Percentiles rank a stretch among this genome's conserved stretches.
phyloP scores from a whole-genome alignment of 1,284 basidiomycete species.

The Sphagnurus paluster region DNA sequence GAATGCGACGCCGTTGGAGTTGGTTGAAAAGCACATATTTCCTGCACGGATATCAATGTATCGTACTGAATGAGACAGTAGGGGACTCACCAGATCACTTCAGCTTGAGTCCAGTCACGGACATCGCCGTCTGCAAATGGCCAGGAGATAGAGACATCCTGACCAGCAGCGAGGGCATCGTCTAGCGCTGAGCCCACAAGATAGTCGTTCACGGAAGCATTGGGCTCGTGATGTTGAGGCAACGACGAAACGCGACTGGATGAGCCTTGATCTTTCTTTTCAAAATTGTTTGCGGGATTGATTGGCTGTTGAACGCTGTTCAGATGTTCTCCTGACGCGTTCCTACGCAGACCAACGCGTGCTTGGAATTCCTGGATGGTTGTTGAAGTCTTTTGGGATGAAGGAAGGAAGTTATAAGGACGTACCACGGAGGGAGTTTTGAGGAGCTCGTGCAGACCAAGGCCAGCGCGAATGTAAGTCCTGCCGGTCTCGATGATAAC shows the following conservation, averaged over 20 bases:
- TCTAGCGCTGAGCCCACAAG: slow-evolving; percentile 83
- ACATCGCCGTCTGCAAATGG: slow-evolving; percentile 81
- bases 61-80: neutral
- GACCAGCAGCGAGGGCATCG: slow-evolving; percentile 72
- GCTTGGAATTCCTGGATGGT: slow-evolving; percentile 63
- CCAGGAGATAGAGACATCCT: slow-evolving; percentile 78
- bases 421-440: slow-evolving; percentile 72
- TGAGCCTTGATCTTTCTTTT: slow-evolving; percentile 29
- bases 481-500: slow-evolving; percentile 80
- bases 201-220: slow-evolving; percentile 73
- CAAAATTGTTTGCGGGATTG: slow-evolving; percentile 1
- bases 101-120: slow-evolving; percentile 86
- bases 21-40: slow-evolving; percentile 81
- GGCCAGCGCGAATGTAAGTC: slow-evolving; percentile 71
- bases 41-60: slow-evolving; percentile 43
- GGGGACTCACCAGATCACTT: slow-evolving; percentile 80
- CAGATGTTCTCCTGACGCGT: slow-evolving; percentile 28
- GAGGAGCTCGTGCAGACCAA: slow-evolving; percentile 81
- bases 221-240: slow-evolving; percentile 38
- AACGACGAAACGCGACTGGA: slow-evolving; percentile 46
- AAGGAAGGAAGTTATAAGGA: slow-evolving; percentile 1
- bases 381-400: slow-evolving; percentile 9
- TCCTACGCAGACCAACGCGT: slow-evolving; percentile 70
- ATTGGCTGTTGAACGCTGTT: slow-evolving; percentile 20
- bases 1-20: slow-evolving; percentile 76